Evolutionary conservation across 257 asterid genomes (phyloP).

Genomic region (Lycium barbarum): DNA sequence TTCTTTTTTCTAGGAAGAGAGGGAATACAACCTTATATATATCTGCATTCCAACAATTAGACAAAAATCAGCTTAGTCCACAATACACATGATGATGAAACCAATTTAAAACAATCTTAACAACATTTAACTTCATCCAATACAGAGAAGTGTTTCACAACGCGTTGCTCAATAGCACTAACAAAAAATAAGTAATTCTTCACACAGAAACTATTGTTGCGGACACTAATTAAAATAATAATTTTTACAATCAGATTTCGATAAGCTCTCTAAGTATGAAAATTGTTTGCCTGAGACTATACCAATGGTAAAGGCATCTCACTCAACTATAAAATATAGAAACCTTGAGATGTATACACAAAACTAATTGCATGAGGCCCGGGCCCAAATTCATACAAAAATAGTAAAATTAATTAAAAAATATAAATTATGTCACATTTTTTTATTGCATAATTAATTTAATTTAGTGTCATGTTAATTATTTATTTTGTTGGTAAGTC

Average conservation of each 20-base stretch:
- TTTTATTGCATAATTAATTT: too few relatives aligned
- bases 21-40: constrained; percentile 27
- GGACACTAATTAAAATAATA: not conserved
- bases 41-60: constrained; percentile 35
- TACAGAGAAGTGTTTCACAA: not conserved
- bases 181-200: not conserved
- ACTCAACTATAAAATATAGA: not conserved
- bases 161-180: constrained; percentile 1
- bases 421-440: too few relatives aligned
- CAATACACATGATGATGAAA: not conserved
- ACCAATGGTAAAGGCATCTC: not conserved
- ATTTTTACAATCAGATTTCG: not conserved
- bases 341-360: not conserved
- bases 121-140: not conserved
- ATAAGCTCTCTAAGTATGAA: not conserved
- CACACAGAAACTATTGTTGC: not conserved
- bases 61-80: not conserved
- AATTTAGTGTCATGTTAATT: too few relatives aligned
- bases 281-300: not conserved
- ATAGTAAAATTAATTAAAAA: too few relatives aligned
- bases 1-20: too few relatives aligned
- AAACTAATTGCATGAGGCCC: not conserved
- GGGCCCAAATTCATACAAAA: too few relatives aligned
- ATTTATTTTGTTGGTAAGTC: too few relatives aligned
- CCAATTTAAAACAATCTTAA: not conserved